Evolutionary conservation across 805 yeast genomes (phyloP).

Genomic region (Cyberlindnera misumaiensis): DNA sequence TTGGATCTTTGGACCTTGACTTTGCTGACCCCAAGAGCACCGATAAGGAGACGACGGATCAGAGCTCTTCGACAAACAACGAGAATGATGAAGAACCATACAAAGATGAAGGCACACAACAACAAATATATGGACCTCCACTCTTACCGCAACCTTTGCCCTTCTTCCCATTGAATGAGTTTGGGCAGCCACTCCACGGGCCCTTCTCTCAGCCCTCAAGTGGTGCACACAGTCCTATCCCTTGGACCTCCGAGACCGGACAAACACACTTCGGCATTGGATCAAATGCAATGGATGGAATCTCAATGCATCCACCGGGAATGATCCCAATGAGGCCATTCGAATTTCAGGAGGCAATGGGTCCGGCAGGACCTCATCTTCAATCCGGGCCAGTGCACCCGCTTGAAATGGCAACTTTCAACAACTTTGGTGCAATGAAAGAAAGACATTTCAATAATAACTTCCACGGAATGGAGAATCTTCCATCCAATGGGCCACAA

Average conservation of each 20-base stretch:
- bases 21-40: slow-evolving; percentile 10
- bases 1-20: slow-evolving; percentile 22
- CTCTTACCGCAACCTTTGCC: slow-evolving; percentile 21
- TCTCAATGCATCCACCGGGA: slow-evolving; percentile 20
- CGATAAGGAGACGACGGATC: slow-evolving; percentile 3
- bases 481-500: slow-evolving; percentile 10
- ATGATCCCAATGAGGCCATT: slow-evolving; percentile 23
- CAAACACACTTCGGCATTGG: slow-evolving; percentile 14
- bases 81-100: slow-evolving; percentile 5
- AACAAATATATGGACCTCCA: slow-evolving; percentile 11
- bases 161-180: slow-evolving; percentile 23
- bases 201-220: slow-evolving; percentile 14
- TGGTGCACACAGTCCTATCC: slow-evolving; percentile 12
- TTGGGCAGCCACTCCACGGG: slow-evolving; percentile 22
- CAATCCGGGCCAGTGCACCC: slow-evolving; percentile 10
- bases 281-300: slow-evolving; percentile 7
- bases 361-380: slow-evolving; percentile 11
- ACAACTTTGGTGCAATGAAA: slow-evolving; percentile 9
- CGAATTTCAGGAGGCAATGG: slow-evolving; percentile 20
- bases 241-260: slow-evolving; percentile 21
- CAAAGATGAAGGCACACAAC: neutral
- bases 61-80: slow-evolving; percentile 3
- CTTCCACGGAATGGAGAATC: slow-evolving; percentile 12
- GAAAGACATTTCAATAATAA: slow-evolving; percentile 9
- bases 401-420: slow-evolving; percentile 7